phyloP scores from a whole-genome alignment of 2,329 filamentous ascomycete species.

The Aspergillus alliaceus region DNA sequence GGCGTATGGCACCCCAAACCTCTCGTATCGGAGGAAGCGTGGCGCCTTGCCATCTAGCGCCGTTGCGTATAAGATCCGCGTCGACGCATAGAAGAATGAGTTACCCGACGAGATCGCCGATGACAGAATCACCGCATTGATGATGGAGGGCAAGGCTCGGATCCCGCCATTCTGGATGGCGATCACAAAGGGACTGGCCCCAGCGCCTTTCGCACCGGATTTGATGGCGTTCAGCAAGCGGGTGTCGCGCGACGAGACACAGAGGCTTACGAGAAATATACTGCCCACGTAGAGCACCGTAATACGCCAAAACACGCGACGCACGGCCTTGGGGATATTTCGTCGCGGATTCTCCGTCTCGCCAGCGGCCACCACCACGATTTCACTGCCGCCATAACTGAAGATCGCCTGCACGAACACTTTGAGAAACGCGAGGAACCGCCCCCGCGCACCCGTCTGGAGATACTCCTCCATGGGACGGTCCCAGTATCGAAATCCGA shows the following conservation, averaged over 20 bases:
- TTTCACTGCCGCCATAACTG: conserved; percentile 40
- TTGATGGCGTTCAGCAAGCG: conserved; percentile 45
- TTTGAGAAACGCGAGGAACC: conserved; percentile 44
- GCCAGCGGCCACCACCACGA: conserved; percentile 55
- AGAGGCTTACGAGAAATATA: conserved; percentile 55
- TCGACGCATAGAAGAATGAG: conserved; percentile 38
- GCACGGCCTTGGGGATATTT: conserved; percentile 54
- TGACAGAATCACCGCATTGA: conserved; percentile 41
- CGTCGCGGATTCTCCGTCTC: conserved; percentile 53
- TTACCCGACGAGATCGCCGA: conserved; percentile 47
- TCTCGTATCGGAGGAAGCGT: conserved; percentile 35
- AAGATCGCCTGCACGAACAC: conserved; percentile 24
- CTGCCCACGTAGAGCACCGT: conserved; percentile 59
- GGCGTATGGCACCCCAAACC: conserved; percentile 55
- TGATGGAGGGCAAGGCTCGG: conserved; percentile 34
- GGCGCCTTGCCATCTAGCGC: conserved; percentile 42
- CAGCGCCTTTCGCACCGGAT: conserved; percentile 35
- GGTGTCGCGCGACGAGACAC: conserved; percentile 48
- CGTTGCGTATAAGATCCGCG: conserved; percentile 39
- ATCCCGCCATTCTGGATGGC: conserved; percentile 50
- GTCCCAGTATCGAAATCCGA: conserved; percentile 50
- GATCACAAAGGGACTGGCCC: conserved; percentile 55
- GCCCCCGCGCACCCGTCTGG: conserved; percentile 44
- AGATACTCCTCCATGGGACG: conserved; percentile 41
- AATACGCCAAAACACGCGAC: conserved; percentile 55